Conservation (phyloP, 169 alveolate genomes). For the Plasmodium yoelii region DNA sequence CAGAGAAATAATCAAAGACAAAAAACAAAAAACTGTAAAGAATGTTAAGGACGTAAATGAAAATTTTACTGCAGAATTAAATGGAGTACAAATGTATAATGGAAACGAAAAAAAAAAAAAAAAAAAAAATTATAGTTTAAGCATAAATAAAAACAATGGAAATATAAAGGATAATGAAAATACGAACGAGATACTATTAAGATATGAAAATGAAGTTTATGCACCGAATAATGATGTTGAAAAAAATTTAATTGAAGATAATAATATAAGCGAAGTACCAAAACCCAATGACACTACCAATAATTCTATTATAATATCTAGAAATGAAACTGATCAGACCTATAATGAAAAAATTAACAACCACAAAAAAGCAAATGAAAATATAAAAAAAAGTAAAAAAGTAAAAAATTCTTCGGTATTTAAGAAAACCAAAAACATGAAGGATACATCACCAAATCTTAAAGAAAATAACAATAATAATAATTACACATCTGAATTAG, state of each 20-base stretch:
- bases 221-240: not conserved
- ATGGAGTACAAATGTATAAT: not conserved
- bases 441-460: conserved; percentile 13
- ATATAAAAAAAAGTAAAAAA: conserved; percentile 19
- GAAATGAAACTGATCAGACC: conserved; percentile 7
- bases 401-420: conserved; percentile 4
- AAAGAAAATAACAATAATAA: conserved; percentile 37
- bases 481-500: conserved; percentile 9
- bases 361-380: conserved; percentile 34
- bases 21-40: too few species aligned
- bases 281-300: conserved; percentile 2
- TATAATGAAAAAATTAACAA: not conserved
- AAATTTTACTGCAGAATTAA: not conserved
- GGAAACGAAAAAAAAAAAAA: not conserved
- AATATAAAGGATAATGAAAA: not conserved
- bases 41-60: not conserved
- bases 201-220: not conserved
- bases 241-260: not conserved
- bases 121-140: conserved; percentile 4
- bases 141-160: not conserved
- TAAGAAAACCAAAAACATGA: conserved; percentile 38
- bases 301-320: not conserved
- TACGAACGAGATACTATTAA: not conserved
- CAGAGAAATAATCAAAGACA: too few species aligned
- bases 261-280: not conserved